Base-by-base conservation (phyloP, 2,329 filamentous ascomycete genomes). In the Malbranchea cinnamomea region DNA sequence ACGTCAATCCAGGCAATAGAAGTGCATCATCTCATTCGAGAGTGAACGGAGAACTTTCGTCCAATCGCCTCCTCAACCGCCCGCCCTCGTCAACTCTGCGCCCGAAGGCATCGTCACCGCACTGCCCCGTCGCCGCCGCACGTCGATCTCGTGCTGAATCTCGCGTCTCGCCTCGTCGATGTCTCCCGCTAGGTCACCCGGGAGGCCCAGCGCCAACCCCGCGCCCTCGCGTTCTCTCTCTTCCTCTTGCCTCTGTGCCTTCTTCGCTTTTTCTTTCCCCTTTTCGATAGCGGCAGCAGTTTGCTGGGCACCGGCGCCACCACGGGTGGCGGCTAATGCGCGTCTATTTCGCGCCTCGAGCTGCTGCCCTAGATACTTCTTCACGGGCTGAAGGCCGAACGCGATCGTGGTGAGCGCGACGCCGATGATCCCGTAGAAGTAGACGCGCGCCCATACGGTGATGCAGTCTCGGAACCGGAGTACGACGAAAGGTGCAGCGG, bases 401-500 rank as follows among this genome's bases (percentile, higher is more conserved):
- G 93, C 78, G 5, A 62, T 69, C 33, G 85, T 70, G 11, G 74
- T 71, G 0, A 58, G 50, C 6, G 62, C 55, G 1, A 78, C 78
- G 41, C 74, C 75, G 37, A 85, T 48, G 32, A 89, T 62, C 18
- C 71, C 74, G 55, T 91, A 98, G 59, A 84, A 95, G 58, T 93
- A 89, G 20, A 94, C 79, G 23, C 80, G 72, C 0, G 71, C 59
- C 89, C 89, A 98, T 34, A 81, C 76, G 2, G 65, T 59, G 23
- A 91, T 54, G 6, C 78, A 85, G 36, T 73, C 68, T 11, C 63
- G 57, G 40, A 94, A 72, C 13, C 65, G 65, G 14, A 98, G 75
- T 22, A 94, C 62, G 25, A 94, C 68, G 56, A 98, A 98, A 0
- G 89, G 89, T 1, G 77, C 68, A 1, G 76, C 80, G 30, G 72